Conservation (phyloP, 1,284 basidiomycete genomes). For the Ceratobasidium sp. region DNA sequence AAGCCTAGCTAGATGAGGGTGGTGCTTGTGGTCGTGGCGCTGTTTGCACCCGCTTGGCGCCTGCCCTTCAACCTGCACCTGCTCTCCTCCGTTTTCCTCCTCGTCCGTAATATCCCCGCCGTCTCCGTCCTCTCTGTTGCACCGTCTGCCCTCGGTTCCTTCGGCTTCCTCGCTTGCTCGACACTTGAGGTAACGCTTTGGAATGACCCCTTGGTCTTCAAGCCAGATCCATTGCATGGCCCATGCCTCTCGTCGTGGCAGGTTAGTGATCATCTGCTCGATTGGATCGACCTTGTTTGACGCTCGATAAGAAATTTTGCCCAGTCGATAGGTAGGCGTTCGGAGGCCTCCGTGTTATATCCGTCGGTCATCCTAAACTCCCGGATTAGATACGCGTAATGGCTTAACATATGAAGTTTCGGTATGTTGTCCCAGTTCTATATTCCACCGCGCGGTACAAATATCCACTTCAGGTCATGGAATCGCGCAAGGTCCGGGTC, state of each 20-base stretch:
- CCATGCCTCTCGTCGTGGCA: slow-evolving; percentile 21
- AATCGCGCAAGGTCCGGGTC: slow-evolving; percentile 45
- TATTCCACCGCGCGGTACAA: slow-evolving; percentile 18
- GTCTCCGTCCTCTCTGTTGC: background rate
- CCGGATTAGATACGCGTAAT: slow-evolving; percentile 26
- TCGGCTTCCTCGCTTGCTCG: too few relatives aligned
- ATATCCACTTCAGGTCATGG: slow-evolving; percentile 48
- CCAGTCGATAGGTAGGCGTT: slow-evolving; percentile 43
- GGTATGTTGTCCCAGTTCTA: slow-evolving; percentile 18
- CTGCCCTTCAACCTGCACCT: background rate
- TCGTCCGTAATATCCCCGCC: background rate
- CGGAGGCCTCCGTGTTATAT: slow-evolving; percentile 43
- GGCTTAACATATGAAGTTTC: slow-evolving; percentile 43
- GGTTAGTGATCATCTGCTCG: slow-evolving; percentile 30
- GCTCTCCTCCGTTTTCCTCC: background rate
- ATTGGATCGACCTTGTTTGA: slow-evolving; percentile 20
- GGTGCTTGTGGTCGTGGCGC: background rate
- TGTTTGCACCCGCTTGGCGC: too few relatives aligned
- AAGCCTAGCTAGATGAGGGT: background rate
- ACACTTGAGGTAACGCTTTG: background rate
- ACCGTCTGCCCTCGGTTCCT: background rate
- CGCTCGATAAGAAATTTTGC: slow-evolving; percentile 36
- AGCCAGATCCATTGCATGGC: background rate
- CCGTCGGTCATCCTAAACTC: slow-evolving; percentile 37
- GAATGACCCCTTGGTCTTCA: background rate